Conservation (phyloP, 176 grass and related monocot species). For the Chloris gayana region DNA sequence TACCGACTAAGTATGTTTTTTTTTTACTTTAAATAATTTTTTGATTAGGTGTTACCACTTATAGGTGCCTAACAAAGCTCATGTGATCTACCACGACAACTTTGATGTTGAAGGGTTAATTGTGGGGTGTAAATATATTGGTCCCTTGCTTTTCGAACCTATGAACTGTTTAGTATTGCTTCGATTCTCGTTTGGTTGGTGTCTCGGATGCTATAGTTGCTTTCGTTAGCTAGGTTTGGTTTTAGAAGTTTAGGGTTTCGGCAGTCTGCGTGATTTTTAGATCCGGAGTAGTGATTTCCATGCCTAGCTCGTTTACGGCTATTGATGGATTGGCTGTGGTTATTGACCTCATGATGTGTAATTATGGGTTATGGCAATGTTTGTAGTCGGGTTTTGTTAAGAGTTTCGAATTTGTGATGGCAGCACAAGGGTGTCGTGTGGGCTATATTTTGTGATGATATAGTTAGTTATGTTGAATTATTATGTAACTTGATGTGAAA, state of each 20-base stretch:
- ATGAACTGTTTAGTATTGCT: neutral
- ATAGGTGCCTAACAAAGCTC: neutral
- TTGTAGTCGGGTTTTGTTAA: neutral
- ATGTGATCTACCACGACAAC: neutral
- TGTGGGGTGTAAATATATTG: neutral
- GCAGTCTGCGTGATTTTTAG: neutral
- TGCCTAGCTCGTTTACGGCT: neutral
- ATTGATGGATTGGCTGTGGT: neutral
- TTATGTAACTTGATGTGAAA: no score
- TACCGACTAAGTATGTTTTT: neutral
- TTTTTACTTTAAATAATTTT: neutral
- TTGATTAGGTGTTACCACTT: neutral
- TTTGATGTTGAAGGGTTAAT: slow-evolving; percentile 19
- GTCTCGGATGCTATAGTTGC: neutral
- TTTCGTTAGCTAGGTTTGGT: neutral
- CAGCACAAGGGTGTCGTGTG: neutral
- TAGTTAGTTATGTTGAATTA: no score
- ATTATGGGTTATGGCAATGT: neutral
- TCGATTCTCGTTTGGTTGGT: neutral
- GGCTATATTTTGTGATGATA: no score
- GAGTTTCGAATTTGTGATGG: neutral
- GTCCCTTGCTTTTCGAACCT: neutral
- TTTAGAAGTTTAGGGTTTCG: neutral
- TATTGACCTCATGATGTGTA: neutral
- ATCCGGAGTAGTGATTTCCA: slow-evolving; percentile 9